Evolutionary conservation across 75 land plant genomes (phyloP).

Genomic region (Picea glauca): DNA sequence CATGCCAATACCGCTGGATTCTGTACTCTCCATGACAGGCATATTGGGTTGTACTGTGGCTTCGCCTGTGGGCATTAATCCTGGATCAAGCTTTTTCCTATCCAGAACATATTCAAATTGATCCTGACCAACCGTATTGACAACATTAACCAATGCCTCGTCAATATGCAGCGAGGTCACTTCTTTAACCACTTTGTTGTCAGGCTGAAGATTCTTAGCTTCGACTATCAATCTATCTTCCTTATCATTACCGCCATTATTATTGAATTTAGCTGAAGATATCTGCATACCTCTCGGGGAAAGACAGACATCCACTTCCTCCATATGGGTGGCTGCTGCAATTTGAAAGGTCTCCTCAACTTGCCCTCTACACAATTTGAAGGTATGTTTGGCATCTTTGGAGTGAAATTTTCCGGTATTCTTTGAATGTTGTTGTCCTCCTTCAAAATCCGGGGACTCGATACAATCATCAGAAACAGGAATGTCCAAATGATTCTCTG

Average conservation of each 20-base stretch:
- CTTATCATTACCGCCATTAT: background rate
- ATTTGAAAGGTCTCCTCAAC: background rate
- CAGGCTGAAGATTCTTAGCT: background rate
- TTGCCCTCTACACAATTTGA: background rate
- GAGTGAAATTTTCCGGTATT: background rate
- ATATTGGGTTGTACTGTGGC: background rate
- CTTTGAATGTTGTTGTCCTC: background rate
- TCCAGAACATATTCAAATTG: background rate
- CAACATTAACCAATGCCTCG: background rate
- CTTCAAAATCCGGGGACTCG: background rate
- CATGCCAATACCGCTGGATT: background rate
- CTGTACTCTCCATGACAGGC: background rate
- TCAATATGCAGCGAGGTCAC: background rate
- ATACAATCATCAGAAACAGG: background rate
- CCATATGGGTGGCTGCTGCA: background rate
- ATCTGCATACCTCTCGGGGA: background rate
- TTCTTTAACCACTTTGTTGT: background rate
- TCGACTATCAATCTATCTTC: background rate
- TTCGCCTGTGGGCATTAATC: background rate
- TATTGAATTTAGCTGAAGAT: background rate
- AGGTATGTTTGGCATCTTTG: background rate
- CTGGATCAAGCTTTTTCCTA: background rate
- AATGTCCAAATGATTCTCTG: too few relatives aligned
- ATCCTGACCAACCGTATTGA: background rate
- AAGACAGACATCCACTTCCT: background rate